These are phyloP conservation scores for Lizanozyma gosingica DNA, from an alignment of 1,139 yeast genomes.

Conservation along the genomic window DNA sequence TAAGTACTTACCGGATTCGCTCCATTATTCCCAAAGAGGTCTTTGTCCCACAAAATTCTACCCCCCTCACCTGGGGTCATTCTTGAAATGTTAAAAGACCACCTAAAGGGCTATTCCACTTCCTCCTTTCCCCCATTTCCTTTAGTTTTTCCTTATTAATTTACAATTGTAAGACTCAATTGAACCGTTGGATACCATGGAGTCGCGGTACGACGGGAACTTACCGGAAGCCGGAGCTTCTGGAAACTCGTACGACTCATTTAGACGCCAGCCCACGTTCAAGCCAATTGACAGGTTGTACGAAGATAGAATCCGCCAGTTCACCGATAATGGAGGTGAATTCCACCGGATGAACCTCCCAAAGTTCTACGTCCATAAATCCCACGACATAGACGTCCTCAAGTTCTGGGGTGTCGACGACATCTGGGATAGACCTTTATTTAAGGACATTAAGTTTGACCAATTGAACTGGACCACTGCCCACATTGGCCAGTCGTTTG, in stretches of 20 bases:
- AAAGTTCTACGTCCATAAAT: conserved; percentile 61
- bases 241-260: conserved; percentile 13
- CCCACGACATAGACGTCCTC: conserved; percentile 21
- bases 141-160: too few relatives aligned
- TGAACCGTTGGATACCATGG: too few relatives aligned
- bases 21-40: too few relatives aligned
- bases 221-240: background rate
- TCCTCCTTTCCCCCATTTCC: too few relatives aligned
- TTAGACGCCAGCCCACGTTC: conserved; percentile 62
- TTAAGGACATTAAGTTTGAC: conserved; percentile 51
- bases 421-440: conserved; percentile 60
- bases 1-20: too few relatives aligned
- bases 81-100: too few relatives aligned
- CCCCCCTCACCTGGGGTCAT: too few relatives aligned
- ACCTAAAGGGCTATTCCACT: too few relatives aligned
- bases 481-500: conserved; percentile 67
- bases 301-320: conserved; percentile 73
- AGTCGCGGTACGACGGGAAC: too few relatives aligned
- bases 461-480: conserved; percentile 38
- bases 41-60: too few relatives aligned
- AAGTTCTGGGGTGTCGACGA: conserved; percentile 20
- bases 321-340: conserved; percentile 63
- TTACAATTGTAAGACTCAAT: too few relatives aligned
- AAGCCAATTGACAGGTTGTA: conserved; percentile 77
- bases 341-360: conserved; percentile 68